phyloP scores from a whole-genome alignment of 176 grass and related monocot species.

The Carex littledalei region DNA sequence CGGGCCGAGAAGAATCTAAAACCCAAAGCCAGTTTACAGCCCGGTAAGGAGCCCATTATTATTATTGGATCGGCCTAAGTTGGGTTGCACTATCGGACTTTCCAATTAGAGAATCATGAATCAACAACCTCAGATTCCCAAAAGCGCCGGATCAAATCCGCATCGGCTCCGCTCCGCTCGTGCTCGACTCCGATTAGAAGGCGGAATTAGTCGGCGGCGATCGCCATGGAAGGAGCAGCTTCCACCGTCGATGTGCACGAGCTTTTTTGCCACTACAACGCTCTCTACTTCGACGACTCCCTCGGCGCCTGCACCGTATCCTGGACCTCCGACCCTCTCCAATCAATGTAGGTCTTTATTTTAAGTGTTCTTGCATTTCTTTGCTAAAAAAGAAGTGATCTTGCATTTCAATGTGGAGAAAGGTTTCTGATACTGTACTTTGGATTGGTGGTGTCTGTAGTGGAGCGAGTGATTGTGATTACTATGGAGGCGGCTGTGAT shows the following conservation, averaged over 20 bases:
- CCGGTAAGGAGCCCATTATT: not conserved
- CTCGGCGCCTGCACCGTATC: conserved; percentile 43
- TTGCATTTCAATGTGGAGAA: not conserved
- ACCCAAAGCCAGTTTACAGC: not conserved
- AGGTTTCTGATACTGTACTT: not conserved
- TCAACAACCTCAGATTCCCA: not conserved
- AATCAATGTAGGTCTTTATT: not conserved
- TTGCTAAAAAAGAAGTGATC: not conserved
- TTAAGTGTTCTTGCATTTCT: not conserved
- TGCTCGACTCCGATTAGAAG: not conserved
- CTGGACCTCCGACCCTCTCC: conserved; percentile 26
- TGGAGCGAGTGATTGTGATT: conserved; percentile 34
- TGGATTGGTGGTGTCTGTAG: conserved; percentile 21
- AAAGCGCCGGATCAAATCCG: not conserved
- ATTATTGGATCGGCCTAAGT: not conserved
- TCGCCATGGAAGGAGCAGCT: conserved; percentile 9
- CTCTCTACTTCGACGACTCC: conserved; percentile 57
- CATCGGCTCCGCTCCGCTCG: not conserved
- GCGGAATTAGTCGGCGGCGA: not conserved
- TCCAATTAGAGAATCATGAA: not conserved
- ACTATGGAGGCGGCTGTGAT: conserved; percentile 29
- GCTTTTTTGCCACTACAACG: conserved; percentile 56
- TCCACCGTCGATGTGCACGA: conserved; percentile 33
- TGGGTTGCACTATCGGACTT: not conserved
- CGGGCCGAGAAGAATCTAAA: not conserved